Conservation (phyloP, 257 asterid genomes). For the Primulina tabacum region DNA sequence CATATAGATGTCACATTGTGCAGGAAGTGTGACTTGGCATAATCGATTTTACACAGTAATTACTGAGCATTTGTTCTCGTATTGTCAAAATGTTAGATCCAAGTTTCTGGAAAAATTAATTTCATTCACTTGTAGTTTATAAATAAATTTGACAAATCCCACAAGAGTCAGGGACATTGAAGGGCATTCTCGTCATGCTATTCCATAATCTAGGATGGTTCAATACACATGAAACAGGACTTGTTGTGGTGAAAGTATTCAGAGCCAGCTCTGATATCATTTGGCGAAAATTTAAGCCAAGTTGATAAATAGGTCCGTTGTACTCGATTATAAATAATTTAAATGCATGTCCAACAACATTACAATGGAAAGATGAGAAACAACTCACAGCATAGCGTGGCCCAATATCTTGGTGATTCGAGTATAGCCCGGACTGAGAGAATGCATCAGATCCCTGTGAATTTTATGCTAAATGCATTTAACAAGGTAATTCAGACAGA, state of each 20-base stretch:
- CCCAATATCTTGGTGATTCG: conserved; percentile 98
- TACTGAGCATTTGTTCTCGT: not conserved
- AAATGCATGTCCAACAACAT: not conserved
- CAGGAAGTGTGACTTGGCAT: not conserved
- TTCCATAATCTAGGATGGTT: not conserved
- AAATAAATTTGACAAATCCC: not conserved
- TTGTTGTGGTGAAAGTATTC: not conserved
- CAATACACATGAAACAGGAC: not conserved
- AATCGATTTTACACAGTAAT: not conserved
- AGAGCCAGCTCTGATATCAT: not conserved
- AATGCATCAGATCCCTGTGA: conserved; percentile 92
- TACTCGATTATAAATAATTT: too few species aligned
- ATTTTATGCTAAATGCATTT: conserved; percentile 5
- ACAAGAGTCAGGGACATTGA: not conserved
- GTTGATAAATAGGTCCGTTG: not conserved
- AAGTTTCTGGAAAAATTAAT: too few species aligned
- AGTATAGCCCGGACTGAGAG: conserved; percentile 94
- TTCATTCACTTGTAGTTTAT: not conserved
- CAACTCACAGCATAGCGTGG: conserved; percentile 89
- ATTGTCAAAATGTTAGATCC: not conserved
- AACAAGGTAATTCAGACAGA: not conserved
- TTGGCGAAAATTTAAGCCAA: not conserved
- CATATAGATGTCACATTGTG: not conserved
- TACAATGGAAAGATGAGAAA: conserved; percentile 17
- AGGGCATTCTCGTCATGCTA: not conserved